phyloP scores from a whole-genome alignment of 768 basidiomycete species.

The Myochromella boudieri region DNA sequence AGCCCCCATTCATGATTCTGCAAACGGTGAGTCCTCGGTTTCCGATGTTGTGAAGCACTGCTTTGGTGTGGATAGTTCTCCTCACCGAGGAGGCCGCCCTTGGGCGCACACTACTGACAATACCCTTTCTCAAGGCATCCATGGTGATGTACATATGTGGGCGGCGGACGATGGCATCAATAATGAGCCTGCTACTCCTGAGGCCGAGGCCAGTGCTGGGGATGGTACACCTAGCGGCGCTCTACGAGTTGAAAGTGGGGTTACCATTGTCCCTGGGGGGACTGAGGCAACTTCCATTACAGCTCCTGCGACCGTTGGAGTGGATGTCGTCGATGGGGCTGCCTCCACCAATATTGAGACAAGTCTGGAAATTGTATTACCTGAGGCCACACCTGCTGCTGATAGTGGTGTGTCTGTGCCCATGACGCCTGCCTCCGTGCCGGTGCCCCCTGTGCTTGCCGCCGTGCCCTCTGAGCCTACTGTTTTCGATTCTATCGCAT shows the following conservation, averaged over 20 bases:
- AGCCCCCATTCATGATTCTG: slow-evolving; percentile 29
- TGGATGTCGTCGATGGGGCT: slow-evolving; percentile 10
- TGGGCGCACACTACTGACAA: slow-evolving; percentile 63
- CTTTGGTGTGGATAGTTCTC: slow-evolving; percentile 49
- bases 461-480: slow-evolving; percentile 14
- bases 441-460: slow-evolving; percentile 6
- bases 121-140: slow-evolving; percentile 49
- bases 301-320: slow-evolving; percentile 16
- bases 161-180: slow-evolving; percentile 31
- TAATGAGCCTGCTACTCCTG: slow-evolving; percentile 13
- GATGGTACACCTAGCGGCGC: not conserved
- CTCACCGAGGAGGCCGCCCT: slow-evolving; percentile 41
- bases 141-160: slow-evolving; percentile 39
- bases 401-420: slow-evolving; percentile 15
- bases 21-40: slow-evolving; percentile 53
- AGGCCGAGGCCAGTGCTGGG: slow-evolving; percentile 19
- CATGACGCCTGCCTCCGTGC: slow-evolving; percentile 8
- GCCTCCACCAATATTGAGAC: slow-evolving; percentile 10
- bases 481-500: slow-evolving; percentile 31
- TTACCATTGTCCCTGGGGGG: slow-evolving; percentile 20
- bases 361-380: slow-evolving; percentile 20
- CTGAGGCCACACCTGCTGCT: slow-evolving; percentile 15
- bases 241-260: slow-evolving; percentile 11
- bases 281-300: slow-evolving; percentile 21
- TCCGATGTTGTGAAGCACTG: slow-evolving; percentile 30